Base-by-base conservation (phyloP, 2,329 filamentous ascomycete species). In the Phoma sp. region DNA sequence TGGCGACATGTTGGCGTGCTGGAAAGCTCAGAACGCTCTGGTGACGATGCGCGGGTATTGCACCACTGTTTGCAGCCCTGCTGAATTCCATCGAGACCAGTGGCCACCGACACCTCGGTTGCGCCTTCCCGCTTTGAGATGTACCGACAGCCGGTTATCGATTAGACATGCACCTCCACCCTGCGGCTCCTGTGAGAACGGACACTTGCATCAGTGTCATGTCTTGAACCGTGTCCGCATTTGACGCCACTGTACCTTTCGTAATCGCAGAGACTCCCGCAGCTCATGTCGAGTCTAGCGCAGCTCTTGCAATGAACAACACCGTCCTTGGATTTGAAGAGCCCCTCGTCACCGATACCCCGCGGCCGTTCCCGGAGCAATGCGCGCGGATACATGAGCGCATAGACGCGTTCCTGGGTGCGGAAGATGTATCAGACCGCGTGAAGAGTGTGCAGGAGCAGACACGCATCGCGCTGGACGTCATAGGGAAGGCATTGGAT, bases 401-500 rank as follows among this genome's bases (percentile, higher is more conserved):
- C 72, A 79, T 96, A 55, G 78, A 84, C 42, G 78, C 81, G 20
- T 92, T 96, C 68, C 80, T 96, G 48, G 79, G 79, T 39, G 81
- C 86, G 60, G 75, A 84, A 26, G 79, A 84, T 54, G 78, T 81
- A 3, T 82, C 83, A 17, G 78, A 84, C 47, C 74, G 84, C 37
- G 76, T 93, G 53, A 80, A 77, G 63, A 80, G 80, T 49, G 85
- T 92, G 23, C 93, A 97, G 77, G 76, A 79, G 52, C 92, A 95
- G 79, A 89, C 90, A 38, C 84, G 86, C 56, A 80, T 85, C 47
- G 88, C 92, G 20, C 81, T 96, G 67, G 81, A 77, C 18, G 87
- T 96, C 18, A 86, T 97, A 53, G 83, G 86, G 56, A 84, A 91
- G 66, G 91, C 93, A 12, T 79, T 97, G 68, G 76, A 84, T 59